phyloP scores from a whole-genome alignment of 768 basidiomycete genomes.

The Boletus tomentosulus region DNA sequence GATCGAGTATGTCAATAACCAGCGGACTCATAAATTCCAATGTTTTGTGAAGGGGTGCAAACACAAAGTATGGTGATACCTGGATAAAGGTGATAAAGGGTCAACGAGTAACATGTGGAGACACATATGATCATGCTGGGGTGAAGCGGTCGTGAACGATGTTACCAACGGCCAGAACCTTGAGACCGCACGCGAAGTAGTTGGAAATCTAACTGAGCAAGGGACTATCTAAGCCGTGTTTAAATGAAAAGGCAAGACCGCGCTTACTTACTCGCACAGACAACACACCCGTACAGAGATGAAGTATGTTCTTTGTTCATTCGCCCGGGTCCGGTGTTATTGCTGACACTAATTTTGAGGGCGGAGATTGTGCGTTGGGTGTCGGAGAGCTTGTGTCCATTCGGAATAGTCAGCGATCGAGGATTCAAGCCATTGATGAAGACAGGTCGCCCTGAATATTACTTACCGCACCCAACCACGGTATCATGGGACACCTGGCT shows the following conservation, averaged over 20 bases:
- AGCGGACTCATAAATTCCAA: neutral
- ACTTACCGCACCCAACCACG: no score
- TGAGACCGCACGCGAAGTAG: neutral
- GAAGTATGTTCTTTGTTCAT: no score
- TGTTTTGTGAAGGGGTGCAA: neutral
- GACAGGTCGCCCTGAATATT: no score
- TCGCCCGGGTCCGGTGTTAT: no score
- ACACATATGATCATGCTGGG: neutral
- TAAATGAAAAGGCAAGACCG: neutral
- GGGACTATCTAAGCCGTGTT: neutral
- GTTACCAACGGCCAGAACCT: neutral
- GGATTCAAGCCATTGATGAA: no score
- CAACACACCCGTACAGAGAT: no score
- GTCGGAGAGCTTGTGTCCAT: no score
- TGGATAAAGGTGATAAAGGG: slow-evolving; percentile 1
- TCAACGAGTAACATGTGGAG: neutral
- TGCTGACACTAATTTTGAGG: no score
- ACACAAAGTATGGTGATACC: neutral
- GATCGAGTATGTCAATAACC: neutral
- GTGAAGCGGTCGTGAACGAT: neutral
- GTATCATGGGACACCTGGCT: no score
- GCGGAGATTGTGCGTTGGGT: no score
- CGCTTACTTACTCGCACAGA: neutral
- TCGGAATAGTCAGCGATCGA: no score
- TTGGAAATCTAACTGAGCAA: neutral